Evolutionary conservation across 768 basidiomycete species (phyloP), one percentile per base, ranked within the genome.

Genomic region (Kwoniella heveanensis): DNA sequence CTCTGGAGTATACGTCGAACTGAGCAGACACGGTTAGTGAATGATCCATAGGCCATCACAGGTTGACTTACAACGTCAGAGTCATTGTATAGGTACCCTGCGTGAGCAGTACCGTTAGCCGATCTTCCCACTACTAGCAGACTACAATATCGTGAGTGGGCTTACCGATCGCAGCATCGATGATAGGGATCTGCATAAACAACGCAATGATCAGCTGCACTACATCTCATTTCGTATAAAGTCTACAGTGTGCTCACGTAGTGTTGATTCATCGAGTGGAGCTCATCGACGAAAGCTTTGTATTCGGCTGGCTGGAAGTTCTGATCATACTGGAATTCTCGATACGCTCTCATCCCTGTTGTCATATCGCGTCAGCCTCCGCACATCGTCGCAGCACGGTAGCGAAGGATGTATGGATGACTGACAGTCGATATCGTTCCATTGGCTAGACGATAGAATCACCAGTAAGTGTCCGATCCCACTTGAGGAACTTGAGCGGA

Each of bases 1-100:
- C 90, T 36, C 83, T 79, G 6, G 83, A 83, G 75, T 88, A 91
- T 8, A 88, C 86, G 68, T 86, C 81, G 73, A 90, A 76, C 56
- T 58, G 48, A 13, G 12, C 21, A 10, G 24, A 19, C 8, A 4
- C 15, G 15, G 17, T 44, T 19, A 44, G 39, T 17, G 13, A 13
- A 32, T 32, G 32, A 6, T 13, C 8, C 9, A 37, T 55, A 6
- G n/a, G 19, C 19, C 47, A 44, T 48, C 47, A 44, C 39, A 44
- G 39, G 39, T 19, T 17, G 5, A 51, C 66, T 51, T 13, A 68
- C 66, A 4, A 68, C 61, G 49, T 79, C 77, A 13, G 66, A 60
- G 6, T 67, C 64, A 60, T 73, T 73, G 24, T 57, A 66, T 0
- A 60, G 27, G 47, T 71, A 55, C 19, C 59, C 60, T 62, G 36